These are phyloP conservation scores for Rhodotorula sp. DNA, from an alignment of 1,284 basidiomycete species.

Conservation along the genomic window DNA sequence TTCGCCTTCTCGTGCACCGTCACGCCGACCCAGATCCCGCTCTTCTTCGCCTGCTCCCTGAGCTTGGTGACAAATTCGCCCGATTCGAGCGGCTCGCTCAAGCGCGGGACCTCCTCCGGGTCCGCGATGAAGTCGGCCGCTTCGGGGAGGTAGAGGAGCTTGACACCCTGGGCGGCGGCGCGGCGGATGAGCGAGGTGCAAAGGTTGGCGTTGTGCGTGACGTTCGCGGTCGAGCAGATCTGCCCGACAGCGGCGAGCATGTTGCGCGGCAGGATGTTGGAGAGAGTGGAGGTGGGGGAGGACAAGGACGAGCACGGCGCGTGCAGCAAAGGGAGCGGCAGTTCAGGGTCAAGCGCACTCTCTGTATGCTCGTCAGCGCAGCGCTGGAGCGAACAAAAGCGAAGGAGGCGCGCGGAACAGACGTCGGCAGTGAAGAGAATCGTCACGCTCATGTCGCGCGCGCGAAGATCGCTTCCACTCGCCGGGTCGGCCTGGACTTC, in stretches of 20 bases:
- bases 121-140: slow-evolving; percentile 57
- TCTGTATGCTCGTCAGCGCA: too few relatives aligned
- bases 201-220: slow-evolving; percentile 49
- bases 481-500: too few relatives aligned
- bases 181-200: slow-evolving; percentile 51
- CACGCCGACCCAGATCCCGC: slow-evolving; percentile 52
- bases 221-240: slow-evolving; percentile 46
- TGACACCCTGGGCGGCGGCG: slow-evolving; percentile 52
- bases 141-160: slow-evolving; percentile 56
- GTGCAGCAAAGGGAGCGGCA: too few relatives aligned
- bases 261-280: neutral
- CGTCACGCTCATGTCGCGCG: too few relatives aligned
- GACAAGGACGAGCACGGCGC: too few relatives aligned
- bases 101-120: slow-evolving; percentile 36
- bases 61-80: slow-evolving; percentile 50
- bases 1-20: slow-evolving; percentile 56
- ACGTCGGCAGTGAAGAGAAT: too few relatives aligned
- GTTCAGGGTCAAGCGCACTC: too few relatives aligned
- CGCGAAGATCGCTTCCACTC: too few relatives aligned
- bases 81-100: slow-evolving; percentile 46
- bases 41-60: slow-evolving; percentile 50
- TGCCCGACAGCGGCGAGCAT: slow-evolving; percentile 44
- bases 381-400: too few relatives aligned
- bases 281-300: too few relatives aligned
- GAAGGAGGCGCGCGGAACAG: too few relatives aligned